Percentiles rank a stretch among this genome's conserved stretches.
Conservation (phyloP, 2,329 filamentous ascomycete genomes). For the Cucurbitaria berberidis region DNA sequence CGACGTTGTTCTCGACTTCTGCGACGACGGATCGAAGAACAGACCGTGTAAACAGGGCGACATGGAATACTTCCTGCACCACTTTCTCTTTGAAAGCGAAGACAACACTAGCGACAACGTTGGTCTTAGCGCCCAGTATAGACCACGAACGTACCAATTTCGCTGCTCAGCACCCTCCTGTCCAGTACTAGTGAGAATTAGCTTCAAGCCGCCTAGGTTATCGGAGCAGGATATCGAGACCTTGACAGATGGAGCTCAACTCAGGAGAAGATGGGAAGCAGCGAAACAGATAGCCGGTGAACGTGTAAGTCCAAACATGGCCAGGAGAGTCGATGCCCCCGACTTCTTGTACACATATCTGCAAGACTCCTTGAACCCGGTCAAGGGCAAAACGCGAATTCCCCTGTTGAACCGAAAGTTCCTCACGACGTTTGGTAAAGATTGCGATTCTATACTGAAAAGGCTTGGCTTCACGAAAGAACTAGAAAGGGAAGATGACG, state of each 20-base stretch:
- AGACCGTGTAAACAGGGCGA: constrained; percentile 53
- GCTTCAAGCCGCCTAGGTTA: constrained; percentile 60
- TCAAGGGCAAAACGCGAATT: constrained; percentile 60
- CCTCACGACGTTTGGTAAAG: constrained; percentile 65
- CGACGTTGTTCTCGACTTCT: constrained; percentile 62
- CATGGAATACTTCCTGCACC: constrained; percentile 64
- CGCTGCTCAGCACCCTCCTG: constrained; percentile 66
- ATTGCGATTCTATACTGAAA: constrained; percentile 64
- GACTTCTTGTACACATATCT: constrained; percentile 66
- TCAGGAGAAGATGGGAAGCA: constrained; percentile 61
- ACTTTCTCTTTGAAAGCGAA: constrained; percentile 54
- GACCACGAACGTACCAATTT: constrained; percentile 52
- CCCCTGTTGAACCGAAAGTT: constrained; percentile 68
- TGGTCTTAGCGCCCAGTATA: constrained; percentile 24
- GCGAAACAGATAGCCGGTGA: constrained; percentile 59
- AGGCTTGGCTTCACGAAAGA: constrained; percentile 62
- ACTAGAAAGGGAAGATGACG: constrained; percentile 41
- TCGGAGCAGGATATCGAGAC: constrained; percentile 55
- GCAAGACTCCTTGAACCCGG: constrained; percentile 61
- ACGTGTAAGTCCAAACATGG: constrained; percentile 60
- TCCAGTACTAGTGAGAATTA: constrained; percentile 59
- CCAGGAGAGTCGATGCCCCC: constrained; percentile 61
- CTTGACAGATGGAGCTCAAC: constrained; percentile 59
- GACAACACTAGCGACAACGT: constrained; percentile 12
- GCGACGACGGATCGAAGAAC: constrained; percentile 44